A percentile compares a stretch with the other conserved stretches of the same genome.
These are phyloP conservation scores for Microbotryum silenes-acaulis DNA, from an alignment of 1,284 basidiomycete species.

Conservation along the genomic window DNA sequence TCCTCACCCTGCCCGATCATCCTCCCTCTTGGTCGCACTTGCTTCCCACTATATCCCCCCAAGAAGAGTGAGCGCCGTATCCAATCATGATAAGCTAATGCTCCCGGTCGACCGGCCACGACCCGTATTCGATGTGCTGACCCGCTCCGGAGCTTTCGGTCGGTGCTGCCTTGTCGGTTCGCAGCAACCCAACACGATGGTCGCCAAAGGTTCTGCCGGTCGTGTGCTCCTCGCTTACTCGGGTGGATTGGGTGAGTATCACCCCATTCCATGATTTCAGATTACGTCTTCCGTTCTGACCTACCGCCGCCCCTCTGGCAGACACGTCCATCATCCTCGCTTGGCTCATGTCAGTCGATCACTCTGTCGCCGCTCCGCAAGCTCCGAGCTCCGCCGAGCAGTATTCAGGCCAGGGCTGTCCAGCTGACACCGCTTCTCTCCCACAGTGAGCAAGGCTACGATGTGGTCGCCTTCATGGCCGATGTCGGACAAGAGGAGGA, in stretches of 20 bases:
- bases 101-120: neutral
- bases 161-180: too few species aligned
- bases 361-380: too few species aligned
- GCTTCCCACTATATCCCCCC: too few species aligned
- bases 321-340: conserved; percentile 95
- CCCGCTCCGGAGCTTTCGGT: neutral
- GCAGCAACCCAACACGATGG: conserved; percentile 12
- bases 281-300: conserved; percentile 4
- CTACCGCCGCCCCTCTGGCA: conserved; percentile 37
- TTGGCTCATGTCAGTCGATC: conserved; percentile 66
- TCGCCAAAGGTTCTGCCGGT: conserved; percentile 48
- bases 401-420: too few species aligned
- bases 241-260: conserved; percentile 79
- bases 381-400: too few species aligned
- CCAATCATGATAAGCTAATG: too few species aligned
- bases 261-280: neutral
- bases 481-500: conserved; percentile 99
- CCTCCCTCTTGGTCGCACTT: too few species aligned
- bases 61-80: too few species aligned
- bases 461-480: conserved; percentile 97
- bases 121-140: neutral
- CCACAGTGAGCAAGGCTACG: conserved; percentile 49
- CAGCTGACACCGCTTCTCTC: too few species aligned
- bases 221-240: conserved; percentile 94
- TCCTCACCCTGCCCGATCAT: too few species aligned